A percentile compares a stretch with the other conserved stretches of the same genome.
phyloP scores from a whole-genome alignment of 2,329 filamentous ascomycete species.

The Colletotrichum kahawae region DNA sequence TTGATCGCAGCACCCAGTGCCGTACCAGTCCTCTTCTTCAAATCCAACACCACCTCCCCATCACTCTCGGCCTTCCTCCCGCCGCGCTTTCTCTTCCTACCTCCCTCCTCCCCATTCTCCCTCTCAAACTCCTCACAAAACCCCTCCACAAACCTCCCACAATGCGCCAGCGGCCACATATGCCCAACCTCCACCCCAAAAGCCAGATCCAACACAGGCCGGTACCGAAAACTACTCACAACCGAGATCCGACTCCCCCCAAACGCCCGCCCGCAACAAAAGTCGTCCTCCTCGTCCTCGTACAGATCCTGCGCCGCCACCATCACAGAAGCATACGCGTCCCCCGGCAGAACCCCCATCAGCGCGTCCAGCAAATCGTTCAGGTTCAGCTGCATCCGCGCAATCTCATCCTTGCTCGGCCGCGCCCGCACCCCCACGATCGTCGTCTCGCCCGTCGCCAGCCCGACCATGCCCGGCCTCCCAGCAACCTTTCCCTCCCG shows the following conservation, averaged over 20 bases:
- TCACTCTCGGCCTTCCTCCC: background rate
- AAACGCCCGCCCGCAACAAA: conserved; percentile 70
- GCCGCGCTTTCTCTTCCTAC: too few species aligned
- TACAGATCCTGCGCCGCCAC: conserved; percentile 68
- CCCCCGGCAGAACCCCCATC: conserved; percentile 55
- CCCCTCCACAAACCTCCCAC: conserved; percentile 51
- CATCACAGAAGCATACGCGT: conserved; percentile 65
- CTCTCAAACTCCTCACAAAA: conserved; percentile 30
- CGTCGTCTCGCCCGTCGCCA: conserved; percentile 40
- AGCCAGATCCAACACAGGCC: conserved; percentile 51
- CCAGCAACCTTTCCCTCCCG: conserved; percentile 3
- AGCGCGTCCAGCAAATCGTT: conserved; percentile 65
- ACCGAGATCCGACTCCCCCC: conserved; percentile 67
- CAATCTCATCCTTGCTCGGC: conserved; percentile 48
- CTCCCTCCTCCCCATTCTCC: background rate
- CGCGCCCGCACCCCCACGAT: conserved; percentile 59
- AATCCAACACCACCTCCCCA: background rate
- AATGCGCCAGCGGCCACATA: conserved; percentile 70
- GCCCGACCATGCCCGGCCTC: conserved; percentile 40
- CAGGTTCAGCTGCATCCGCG: conserved; percentile 60
- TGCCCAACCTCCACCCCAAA: conserved; percentile 51
- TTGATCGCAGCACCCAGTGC: conserved; percentile 41
- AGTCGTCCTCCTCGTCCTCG: conserved; percentile 69
- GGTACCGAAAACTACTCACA: conserved; percentile 66
- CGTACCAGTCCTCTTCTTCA: conserved; percentile 9